A percentile compares a stretch with the other conserved stretches of the same genome.
Conservation (phyloP, 2,329 filamentous ascomycete species). For the Aspergillus unguis region DNA sequence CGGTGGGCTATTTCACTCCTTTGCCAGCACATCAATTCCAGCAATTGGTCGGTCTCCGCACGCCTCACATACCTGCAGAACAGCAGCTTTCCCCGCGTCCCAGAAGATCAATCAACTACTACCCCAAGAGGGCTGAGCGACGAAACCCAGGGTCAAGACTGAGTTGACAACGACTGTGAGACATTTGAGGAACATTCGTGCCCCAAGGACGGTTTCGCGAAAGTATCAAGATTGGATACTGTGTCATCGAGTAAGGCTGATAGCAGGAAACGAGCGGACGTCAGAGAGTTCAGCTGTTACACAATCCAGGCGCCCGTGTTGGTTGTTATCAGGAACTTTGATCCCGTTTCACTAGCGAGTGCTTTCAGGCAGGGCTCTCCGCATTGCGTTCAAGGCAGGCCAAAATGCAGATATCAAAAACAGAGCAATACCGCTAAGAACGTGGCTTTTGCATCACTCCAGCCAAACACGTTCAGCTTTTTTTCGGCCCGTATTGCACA, state of each 20-base stretch:
- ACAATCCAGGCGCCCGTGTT: conserved; percentile 19
- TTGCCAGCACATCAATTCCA: conserved; percentile 14
- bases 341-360: conserved; percentile 27
- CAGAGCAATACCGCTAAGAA: conserved; percentile 39
- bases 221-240: conserved; percentile 7
- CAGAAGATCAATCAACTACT: conserved; percentile 28
- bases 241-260: conserved; percentile 14
- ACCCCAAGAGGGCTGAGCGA: conserved; percentile 25
- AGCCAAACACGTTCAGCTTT: conserved; percentile 28
- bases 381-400: conserved; percentile 38
- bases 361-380: conserved; percentile 43
- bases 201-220: conserved; percentile 16
- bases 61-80: conserved; percentile 26
- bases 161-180: conserved; percentile 20
- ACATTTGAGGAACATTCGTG: conserved; percentile 12
- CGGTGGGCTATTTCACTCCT: conserved; percentile 14
- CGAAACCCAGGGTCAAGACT: conserved; percentile 15
- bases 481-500: conserved; percentile 32
- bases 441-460: conserved; percentile 35
- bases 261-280: conserved; percentile 11
- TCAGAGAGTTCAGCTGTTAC: conserved; percentile 20
- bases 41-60: conserved; percentile 32
- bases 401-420: conserved; percentile 46
- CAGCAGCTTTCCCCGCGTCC: conserved; percentile 35
- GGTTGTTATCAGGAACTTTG: conserved; percentile 24